These are phyloP conservation scores for Yamadazyma siamensis DNA, from an alignment of 1,139 yeast genomes.

Conservation along the genomic window DNA sequence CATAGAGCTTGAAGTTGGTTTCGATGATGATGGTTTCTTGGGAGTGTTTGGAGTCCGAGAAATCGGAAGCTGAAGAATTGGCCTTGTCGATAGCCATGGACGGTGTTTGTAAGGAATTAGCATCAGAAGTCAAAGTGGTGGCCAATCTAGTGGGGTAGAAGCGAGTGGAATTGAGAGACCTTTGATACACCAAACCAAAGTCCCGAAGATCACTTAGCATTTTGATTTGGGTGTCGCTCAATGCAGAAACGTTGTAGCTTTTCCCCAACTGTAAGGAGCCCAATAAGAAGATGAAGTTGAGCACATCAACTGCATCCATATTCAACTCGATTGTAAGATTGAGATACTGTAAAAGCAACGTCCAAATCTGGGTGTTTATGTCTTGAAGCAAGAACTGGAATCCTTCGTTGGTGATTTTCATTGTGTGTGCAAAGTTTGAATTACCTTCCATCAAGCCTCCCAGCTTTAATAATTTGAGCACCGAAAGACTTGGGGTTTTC, in stretches of 20 bases:
- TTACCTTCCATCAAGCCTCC: slow-evolving; percentile 81
- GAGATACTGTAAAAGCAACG: slow-evolving; percentile 79
- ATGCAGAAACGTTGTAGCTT: slow-evolving; percentile 68
- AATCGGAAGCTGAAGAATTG: slow-evolving; percentile 16
- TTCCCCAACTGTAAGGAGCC: slow-evolving; percentile 92
- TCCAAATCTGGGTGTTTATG: slow-evolving; percentile 94
- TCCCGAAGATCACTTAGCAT: slow-evolving; percentile 90
- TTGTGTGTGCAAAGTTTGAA: slow-evolving; percentile 28
- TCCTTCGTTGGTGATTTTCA: slow-evolving; percentile 84
- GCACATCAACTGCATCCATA: slow-evolving; percentile 95
- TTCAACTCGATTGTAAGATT: slow-evolving; percentile 78
- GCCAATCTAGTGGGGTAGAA: slow-evolving; percentile 93
- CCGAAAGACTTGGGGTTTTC: slow-evolving; percentile 65
- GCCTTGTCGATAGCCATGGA: slow-evolving; percentile 49
- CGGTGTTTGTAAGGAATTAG: slow-evolving; percentile 65
- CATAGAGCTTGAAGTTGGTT: slow-evolving; percentile 89
- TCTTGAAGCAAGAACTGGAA: slow-evolving; percentile 92
- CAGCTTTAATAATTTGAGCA: slow-evolving; percentile 59
- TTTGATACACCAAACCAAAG: slow-evolving; percentile 86
- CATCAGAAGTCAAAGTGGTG: slow-evolving; percentile 85
- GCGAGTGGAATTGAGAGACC: slow-evolving; percentile 54
- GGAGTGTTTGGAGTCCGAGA: slow-evolving; percentile 15
- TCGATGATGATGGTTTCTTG: slow-evolving; percentile 81
- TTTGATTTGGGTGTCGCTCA: slow-evolving; percentile 77
- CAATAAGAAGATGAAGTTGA: slow-evolving; percentile 86